Evolutionary conservation across 352 stramenopile genomes (phyloP).

Genomic region (Phytophthora hibernalis): DNA sequence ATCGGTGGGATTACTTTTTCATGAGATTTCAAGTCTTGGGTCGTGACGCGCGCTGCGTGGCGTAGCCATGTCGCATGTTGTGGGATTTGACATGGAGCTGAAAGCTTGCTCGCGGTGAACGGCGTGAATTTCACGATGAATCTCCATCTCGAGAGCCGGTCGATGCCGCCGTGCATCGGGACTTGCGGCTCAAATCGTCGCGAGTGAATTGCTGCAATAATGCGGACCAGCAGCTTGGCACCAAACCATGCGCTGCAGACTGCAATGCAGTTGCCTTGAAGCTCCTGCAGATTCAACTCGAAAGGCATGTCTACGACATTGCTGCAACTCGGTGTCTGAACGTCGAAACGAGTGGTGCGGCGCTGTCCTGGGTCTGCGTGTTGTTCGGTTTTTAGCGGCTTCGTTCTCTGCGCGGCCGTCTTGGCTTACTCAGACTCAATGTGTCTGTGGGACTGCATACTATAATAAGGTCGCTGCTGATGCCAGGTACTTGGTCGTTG

Average conservation of each 20-base stretch:
- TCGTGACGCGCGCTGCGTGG: not conserved
- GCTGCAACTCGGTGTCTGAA: constrained; percentile 7
- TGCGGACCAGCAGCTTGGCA: not conserved
- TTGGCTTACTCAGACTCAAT: not conserved
- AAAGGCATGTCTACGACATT: constrained; percentile 4
- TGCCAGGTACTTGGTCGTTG: too few species aligned
- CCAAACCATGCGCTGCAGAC: not conserved
- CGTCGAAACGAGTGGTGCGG: constrained; percentile 11
- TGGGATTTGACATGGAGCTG: constrained; percentile 10
- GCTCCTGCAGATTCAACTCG: constrained; percentile 30
- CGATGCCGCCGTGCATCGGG: too few species aligned
- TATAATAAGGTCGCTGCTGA: too few species aligned
- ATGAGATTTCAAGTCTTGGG: not conserved
- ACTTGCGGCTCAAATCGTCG: constrained; percentile 1
- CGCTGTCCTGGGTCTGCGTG: not conserved
- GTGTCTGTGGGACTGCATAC: not conserved
- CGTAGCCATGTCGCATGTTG: constrained; percentile 1
- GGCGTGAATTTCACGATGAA: not conserved
- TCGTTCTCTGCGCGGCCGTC: not conserved
- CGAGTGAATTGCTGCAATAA: constrained; percentile 28
- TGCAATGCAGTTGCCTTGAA: constrained; percentile 21
- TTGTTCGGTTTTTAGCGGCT: not conserved
- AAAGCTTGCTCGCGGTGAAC: constrained; percentile 3
- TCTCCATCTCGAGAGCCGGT: constrained; percentile 13
- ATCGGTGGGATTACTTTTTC: constrained; percentile 20